Conservation (phyloP, 768 basidiomycete genomes). For the Kwoniella shandongensis region DNA sequence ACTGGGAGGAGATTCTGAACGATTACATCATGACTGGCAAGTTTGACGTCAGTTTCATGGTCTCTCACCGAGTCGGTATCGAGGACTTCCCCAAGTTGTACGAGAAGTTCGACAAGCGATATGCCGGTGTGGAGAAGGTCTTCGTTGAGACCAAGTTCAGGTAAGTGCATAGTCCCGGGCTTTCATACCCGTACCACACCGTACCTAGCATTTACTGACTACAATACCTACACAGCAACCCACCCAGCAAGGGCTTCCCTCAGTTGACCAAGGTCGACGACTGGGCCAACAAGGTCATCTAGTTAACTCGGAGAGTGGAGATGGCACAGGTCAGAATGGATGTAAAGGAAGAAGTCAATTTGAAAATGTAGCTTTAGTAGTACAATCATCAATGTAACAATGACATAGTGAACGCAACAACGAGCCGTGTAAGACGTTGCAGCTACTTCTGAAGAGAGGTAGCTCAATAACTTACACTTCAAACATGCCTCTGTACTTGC, state of each 20-base stretch:
- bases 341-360: neutral
- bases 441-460: too few relatives aligned
- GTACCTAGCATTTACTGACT: too few relatives aligned
- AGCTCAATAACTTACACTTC: too few relatives aligned
- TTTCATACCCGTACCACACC: too few relatives aligned
- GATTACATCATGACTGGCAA: constrained; percentile 65
- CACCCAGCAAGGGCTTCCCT: constrained; percentile 61
- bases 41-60: constrained; percentile 63
- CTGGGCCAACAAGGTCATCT: constrained; percentile 51
- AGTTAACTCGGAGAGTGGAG: neutral
- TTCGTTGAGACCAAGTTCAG: constrained; percentile 70
- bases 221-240: too few relatives aligned
- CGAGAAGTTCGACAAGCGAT: constrained; percentile 63
- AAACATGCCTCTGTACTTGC: too few relatives aligned
- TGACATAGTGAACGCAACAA: too few relatives aligned
- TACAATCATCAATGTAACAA: too few relatives aligned
- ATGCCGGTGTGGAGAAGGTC: constrained; percentile 66
- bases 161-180: too few relatives aligned
- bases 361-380: too few relatives aligned
- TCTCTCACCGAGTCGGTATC: constrained; percentile 53
- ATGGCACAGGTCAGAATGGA: neutral
- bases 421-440: too few relatives aligned
- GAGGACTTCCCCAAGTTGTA: constrained; percentile 68
- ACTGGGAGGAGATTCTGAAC: constrained; percentile 70
- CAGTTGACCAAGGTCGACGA: constrained; percentile 61